A percentile compares a stretch with the other conserved stretches of the same genome.
Evolutionary conservation across 345 rosid species (phyloP).

Genomic region (Citrus australasica): DNA sequence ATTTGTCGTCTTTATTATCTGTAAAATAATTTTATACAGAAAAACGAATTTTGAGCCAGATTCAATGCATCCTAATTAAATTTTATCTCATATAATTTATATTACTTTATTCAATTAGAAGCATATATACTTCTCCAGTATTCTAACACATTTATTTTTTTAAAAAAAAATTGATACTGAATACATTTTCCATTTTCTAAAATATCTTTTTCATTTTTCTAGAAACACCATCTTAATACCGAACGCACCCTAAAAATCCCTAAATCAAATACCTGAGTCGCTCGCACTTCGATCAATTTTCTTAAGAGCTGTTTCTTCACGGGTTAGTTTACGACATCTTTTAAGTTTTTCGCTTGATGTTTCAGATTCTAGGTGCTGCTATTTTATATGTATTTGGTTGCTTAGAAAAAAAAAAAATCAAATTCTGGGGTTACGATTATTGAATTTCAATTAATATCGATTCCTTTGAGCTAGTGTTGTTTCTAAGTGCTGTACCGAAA

Average conservation of each 20-base stretch:
- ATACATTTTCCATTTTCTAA: no score
- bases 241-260: neutral
- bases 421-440: constrained; percentile 1
- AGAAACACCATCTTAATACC: no score
- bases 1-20: no score
- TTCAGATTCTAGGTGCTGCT: neutral
- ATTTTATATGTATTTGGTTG: neutral
- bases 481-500: neutral
- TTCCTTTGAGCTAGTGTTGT: neutral
- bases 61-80: no score
- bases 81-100: no score
- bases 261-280: neutral
- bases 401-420: neutral
- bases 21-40: no score
- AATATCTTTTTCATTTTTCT: no score
- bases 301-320: neutral
- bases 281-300: neutral
- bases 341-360: neutral
- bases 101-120: no score
- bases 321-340: neutral
- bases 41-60: no score
- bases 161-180: no score
- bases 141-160: no score
- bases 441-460: neutral
- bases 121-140: no score